These are phyloP conservation scores for Boehmeria nivea DNA, from an alignment of 306 rosid species.

Conservation along the genomic window DNA sequence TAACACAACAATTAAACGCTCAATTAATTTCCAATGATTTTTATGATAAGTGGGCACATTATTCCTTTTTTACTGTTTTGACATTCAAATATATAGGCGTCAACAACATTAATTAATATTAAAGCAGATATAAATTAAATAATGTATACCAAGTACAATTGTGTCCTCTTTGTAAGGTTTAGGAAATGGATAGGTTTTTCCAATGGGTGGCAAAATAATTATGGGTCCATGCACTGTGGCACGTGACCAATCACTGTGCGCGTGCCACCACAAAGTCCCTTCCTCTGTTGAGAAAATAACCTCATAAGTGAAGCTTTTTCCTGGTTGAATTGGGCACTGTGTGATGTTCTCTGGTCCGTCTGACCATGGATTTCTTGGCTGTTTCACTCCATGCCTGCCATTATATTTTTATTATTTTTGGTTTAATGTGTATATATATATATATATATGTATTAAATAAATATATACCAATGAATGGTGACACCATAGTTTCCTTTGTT, in stretches of 20 bases:
- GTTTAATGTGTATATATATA: not conserved
- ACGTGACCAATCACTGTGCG: constrained; percentile 38
- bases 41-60: no score
- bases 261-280: constrained; percentile 47
- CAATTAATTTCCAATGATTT: not conserved
- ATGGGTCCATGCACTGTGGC: constrained; percentile 35
- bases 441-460: no score
- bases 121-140: not conserved
- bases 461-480: constrained; percentile 29
- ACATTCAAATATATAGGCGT: no score
- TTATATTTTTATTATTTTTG: no score
- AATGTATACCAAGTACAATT: constrained; percentile 16
- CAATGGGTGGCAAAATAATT: constrained; percentile 8
- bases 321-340: constrained; percentile 31
- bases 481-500: constrained; percentile 26
- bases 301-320: constrained; percentile 23
- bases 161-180: constrained; percentile 12
- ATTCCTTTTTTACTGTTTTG: no score
- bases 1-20: not conserved
- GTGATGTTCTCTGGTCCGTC: constrained; percentile 40
- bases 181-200: constrained; percentile 22
- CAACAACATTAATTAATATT: no score
- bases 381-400: constrained; percentile 33
- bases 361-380: constrained; percentile 40
- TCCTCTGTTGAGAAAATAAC: constrained; percentile 30